Conservation (phyloP, 768 basidiomycete genomes). For the Russula sp. region DNA sequence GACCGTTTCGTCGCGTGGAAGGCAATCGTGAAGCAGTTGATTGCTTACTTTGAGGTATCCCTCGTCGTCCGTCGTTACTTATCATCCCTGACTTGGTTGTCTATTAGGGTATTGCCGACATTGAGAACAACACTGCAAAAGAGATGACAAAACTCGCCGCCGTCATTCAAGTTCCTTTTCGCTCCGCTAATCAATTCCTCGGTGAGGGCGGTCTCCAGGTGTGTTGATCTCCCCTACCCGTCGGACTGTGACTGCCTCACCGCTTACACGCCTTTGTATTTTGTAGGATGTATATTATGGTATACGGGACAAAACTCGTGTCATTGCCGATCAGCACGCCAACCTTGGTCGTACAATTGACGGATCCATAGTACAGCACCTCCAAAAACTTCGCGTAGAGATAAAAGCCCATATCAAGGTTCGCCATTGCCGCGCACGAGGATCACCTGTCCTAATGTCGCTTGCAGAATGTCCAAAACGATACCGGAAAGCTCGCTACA, state of each 20-base stretch:
- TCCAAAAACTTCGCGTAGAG: constrained; percentile 89
- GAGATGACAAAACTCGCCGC: constrained; percentile 91
- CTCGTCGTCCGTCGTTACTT: neutral
- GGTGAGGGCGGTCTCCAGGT: constrained; percentile 95
- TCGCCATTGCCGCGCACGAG: constrained; percentile 7
- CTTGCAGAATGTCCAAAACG: constrained; percentile 84
- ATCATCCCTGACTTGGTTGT: neutral
- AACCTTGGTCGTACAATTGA: constrained; percentile 95
- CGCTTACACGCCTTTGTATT: constrained; percentile 25
- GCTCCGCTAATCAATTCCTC: constrained; percentile 92
- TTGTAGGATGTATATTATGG: constrained; percentile 82
- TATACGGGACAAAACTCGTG: constrained; percentile 88
- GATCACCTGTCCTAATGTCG: neutral
- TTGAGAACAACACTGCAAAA: constrained; percentile 89
- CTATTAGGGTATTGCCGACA: constrained; percentile 67
- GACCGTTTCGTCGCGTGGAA: constrained; percentile 95
- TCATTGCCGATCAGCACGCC: constrained; percentile 92
- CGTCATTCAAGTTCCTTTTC: constrained; percentile 96
- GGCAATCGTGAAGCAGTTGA: constrained; percentile 91
- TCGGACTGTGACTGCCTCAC: neutral
- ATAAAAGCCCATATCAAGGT: constrained; percentile 98
- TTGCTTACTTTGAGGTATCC: constrained; percentile 74
- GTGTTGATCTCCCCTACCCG: constrained; percentile 14
- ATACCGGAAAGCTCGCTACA: constrained; percentile 87
- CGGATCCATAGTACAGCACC: constrained; percentile 93